phyloP scores from a whole-genome alignment of 306 rosid genomes.

The Pterocarpus santalinus region DNA sequence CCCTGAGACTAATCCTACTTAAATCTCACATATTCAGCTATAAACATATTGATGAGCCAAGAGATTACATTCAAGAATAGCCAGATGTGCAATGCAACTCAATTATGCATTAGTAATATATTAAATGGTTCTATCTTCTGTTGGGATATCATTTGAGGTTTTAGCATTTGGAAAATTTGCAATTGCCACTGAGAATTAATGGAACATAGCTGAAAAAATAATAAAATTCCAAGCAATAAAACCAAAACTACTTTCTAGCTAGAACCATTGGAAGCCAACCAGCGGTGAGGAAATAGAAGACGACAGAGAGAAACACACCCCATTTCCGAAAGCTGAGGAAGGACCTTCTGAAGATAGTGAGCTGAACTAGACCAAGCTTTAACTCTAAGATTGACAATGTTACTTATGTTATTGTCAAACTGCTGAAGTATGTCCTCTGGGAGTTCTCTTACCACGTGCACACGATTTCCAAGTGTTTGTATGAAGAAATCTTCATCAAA shows the following conservation, averaged over 20 bases:
- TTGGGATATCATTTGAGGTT: slow-evolving; percentile 28
- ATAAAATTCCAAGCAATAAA: neutral
- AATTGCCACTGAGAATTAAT: slow-evolving; percentile 33
- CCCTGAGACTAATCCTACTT: neutral
- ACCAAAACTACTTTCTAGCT: slow-evolving; percentile 27
- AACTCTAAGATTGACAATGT: slow-evolving; percentile 90
- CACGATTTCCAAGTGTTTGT: slow-evolving; percentile 67
- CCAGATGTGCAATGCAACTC: slow-evolving; percentile 14
- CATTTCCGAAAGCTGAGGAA: slow-evolving; percentile 81
- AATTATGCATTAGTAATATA: slow-evolving; percentile 19
- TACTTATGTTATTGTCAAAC: slow-evolving; percentile 89
- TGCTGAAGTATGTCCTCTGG: slow-evolving; percentile 76
- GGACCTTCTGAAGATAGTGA: slow-evolving; percentile 92
- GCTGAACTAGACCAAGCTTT: slow-evolving; percentile 95
- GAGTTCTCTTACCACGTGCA: slow-evolving; percentile 83
- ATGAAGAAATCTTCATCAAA: slow-evolving; percentile 94
- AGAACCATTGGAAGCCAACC: slow-evolving; percentile 39
- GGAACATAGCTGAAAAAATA: slow-evolving; percentile 36
- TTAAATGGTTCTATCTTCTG: neutral
- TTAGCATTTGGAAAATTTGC: slow-evolving; percentile 27
- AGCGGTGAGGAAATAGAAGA: slow-evolving; percentile 32
- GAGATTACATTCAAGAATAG: slow-evolving; percentile 21
- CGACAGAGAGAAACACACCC: slow-evolving; percentile 62
- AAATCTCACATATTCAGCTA: neutral
- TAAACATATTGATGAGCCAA: slow-evolving; percentile 5